Evolutionary conservation across 192 early-diverging fungal genomes (phyloP).

Genomic region (Mortierella claussenii): DNA sequence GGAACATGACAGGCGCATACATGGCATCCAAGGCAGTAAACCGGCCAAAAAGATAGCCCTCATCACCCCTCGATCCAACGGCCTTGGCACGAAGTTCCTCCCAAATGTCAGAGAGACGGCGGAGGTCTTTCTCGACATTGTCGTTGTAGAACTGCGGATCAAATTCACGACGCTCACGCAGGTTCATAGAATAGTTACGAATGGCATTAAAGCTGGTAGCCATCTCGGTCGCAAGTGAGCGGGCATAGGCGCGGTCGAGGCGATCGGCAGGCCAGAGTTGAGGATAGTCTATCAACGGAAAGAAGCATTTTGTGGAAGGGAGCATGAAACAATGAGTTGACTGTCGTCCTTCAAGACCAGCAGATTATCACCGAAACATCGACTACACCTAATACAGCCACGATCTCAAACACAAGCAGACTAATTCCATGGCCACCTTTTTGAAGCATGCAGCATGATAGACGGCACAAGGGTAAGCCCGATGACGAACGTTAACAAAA

Average conservation of each 20-base stretch:
- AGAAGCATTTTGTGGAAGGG: too few species aligned
- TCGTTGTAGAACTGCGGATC: constrained; percentile 19
- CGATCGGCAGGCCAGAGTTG: constrained; percentile 39
- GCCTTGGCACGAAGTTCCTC: constrained; percentile 46
- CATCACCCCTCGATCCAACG: constrained; percentile 21
- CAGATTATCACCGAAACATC: too few species aligned
- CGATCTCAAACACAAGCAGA: too few species aligned
- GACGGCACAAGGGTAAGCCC: too few species aligned
- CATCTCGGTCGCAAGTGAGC: constrained; percentile 51
- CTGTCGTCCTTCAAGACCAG: too few species aligned
- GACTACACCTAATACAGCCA: too few species aligned
- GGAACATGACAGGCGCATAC: constrained; percentile 48
- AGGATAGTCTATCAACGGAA: constrained; percentile 40
- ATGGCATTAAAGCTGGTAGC: constrained; percentile 33
- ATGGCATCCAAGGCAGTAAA: constrained; percentile 55
- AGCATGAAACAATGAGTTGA: too few species aligned
- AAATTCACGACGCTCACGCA: constrained; percentile 23
- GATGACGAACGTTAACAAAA: too few species aligned
- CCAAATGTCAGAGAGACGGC: constrained; percentile 37
- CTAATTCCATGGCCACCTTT: too few species aligned
- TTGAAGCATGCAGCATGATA: too few species aligned
- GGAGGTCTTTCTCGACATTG: constrained; percentile 12
- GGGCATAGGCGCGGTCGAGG: constrained; percentile 47
- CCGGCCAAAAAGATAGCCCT: constrained; percentile 52
- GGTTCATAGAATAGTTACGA: constrained; percentile 46